Evolutionary conservation across 257 asterid genomes (phyloP), one percentile per base, ranked within the genome.

Genomic region (Capsicum baccatum): DNA sequence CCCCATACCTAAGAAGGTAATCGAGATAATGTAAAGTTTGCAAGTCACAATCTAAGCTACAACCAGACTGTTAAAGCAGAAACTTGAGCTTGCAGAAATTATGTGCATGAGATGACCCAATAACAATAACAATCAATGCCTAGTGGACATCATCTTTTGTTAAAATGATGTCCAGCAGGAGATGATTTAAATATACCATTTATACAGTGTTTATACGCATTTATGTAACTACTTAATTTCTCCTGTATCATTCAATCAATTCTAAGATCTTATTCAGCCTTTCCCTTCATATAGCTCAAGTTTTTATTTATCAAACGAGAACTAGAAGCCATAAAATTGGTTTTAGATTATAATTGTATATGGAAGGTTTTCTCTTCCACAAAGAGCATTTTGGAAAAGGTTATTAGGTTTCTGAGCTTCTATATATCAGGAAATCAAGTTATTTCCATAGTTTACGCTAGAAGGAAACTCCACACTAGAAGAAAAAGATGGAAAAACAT

Each of bases 1-100:
- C 84, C 21, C 91, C 93, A 85, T 96, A 96, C 89, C 99, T 96
- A 84, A 79, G 83, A 76, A 81, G 80, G 67, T 48, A 42, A 84
- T 79, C 26, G 80, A 69, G 86, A 64, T 56, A 66, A 26, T 55
- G 57, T 85, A 71, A 50, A 83, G 37, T 64, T 64, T 52, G 59
- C 63, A 76, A 76, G 48, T 13, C 48, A 76, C 48, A 76, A 81
- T 70, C 71, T 80, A 57, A 81, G 82, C 50, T 69, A 80, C 84
- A 82, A 7, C 62, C 37, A 37, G 66, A 52, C 62, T 35, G 80
- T 8, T 58, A 83, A 19, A 83, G 19, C 63, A 16, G 42, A 74
- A 21, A 50, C 60, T 50, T 74, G 80, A 0, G 4, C 57, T 74
- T 74, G 80, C 37, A 17, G 35, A 55, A 8, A 59, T 80, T 70